Percentiles rank a stretch among this genome's conserved stretches.
Conservation (phyloP, 768 basidiomycete genomes). For the Collybiopsis confluens region DNA sequence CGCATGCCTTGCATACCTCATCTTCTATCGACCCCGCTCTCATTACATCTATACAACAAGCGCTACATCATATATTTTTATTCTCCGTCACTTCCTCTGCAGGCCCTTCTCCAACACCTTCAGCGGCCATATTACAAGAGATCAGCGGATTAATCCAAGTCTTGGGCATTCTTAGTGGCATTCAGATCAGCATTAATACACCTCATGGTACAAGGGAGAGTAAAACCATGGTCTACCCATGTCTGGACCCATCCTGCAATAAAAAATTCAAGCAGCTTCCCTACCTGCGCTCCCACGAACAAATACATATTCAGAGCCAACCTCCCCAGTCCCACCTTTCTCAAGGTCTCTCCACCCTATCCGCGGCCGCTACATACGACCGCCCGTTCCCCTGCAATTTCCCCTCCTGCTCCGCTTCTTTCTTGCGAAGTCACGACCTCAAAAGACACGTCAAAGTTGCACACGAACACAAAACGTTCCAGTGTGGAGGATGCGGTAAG, state of each 20-base stretch:
- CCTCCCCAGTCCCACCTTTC: not conserved
- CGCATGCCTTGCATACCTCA: conserved; percentile 41
- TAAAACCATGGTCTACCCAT: conserved; percentile 77
- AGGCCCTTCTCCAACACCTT: conserved; percentile 42
- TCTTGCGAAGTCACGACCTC: conserved; percentile 75
- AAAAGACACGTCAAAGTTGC: conserved; percentile 65
- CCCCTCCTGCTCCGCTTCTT: conserved; percentile 61
- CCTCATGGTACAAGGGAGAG: conserved; percentile 42
- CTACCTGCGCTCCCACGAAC: conserved; percentile 68
- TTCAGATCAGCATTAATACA: conserved; percentile 54
- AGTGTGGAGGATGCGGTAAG: conserved; percentile 70
- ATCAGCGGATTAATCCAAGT: conserved; percentile 80
- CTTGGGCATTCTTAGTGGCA: conserved; percentile 73
- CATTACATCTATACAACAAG: conserved; percentile 67
- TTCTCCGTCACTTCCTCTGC: conserved; percentile 72
- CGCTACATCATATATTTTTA: conserved; percentile 73
- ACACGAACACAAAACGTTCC: conserved; percentile 71
- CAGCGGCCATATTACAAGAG: conserved; percentile 63
- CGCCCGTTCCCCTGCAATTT: conserved; percentile 58
- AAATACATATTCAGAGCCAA: conserved; percentile 43
- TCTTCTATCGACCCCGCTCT: conserved; percentile 50
- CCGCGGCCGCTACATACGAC: not conserved
- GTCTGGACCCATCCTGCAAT: conserved; percentile 57
- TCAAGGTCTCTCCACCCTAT: not conserved
- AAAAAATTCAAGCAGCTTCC: conserved; percentile 71